Percentiles rank a stretch among this genome's conserved stretches.
phyloP scores from a whole-genome alignment of 2,329 filamentous ascomycete genomes.

The Aschersonia sp. region DNA sequence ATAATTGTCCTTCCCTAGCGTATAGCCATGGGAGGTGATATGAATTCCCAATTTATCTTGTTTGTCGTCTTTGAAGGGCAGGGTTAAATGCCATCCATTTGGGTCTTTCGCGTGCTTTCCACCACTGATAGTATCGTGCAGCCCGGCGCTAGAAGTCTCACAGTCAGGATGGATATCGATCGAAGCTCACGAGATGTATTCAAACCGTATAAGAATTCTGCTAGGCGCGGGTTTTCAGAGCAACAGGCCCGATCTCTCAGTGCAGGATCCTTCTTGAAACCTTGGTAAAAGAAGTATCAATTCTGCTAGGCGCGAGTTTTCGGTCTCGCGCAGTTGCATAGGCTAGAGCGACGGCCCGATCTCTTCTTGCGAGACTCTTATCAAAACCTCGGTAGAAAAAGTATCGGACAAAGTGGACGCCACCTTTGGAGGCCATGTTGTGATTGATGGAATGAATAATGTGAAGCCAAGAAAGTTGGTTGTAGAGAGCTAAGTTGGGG shows the following conservation, averaged over 20 bases:
- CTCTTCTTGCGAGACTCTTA: not conserved
- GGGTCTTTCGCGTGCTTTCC: not conserved
- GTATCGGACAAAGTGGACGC: not conserved
- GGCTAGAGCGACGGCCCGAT: not conserved
- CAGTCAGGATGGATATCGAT: not conserved
- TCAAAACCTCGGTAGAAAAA: not conserved
- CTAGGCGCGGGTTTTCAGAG: not conserved
- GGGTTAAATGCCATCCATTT: not conserved
- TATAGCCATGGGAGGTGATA: not conserved
- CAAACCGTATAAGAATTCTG: not conserved
- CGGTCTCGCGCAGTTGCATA: not conserved
- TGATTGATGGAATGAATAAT: too few relatives aligned
- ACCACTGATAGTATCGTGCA: not conserved
- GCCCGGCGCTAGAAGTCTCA: not conserved
- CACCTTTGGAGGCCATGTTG: not conserved
- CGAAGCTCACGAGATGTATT: not conserved
- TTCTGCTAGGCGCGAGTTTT: not conserved
- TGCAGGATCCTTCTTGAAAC: too few relatives aligned
- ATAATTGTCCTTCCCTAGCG: not conserved
- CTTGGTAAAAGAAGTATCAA: too few relatives aligned
- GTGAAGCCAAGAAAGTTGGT: too few relatives aligned
- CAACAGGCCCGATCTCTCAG: too few relatives aligned
- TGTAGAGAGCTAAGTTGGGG: too few relatives aligned
- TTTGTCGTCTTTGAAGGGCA: not conserved
- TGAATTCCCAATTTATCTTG: not conserved